Evolutionary conservation across 345 rosid species (phyloP).

Genomic region (Odontarrhena argentea): DNA sequence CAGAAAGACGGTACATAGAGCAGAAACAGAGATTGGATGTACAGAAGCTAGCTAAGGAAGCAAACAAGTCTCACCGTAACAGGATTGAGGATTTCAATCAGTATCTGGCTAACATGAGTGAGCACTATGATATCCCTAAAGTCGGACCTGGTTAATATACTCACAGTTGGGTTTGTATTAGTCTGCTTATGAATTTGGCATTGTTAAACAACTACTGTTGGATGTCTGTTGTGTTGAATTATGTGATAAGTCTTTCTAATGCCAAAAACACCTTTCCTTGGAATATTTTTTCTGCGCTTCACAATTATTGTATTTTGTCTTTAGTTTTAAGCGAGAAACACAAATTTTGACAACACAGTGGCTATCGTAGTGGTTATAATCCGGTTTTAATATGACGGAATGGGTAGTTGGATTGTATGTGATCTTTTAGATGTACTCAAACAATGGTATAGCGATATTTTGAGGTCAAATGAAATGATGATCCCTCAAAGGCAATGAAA

Average conservation of each 20-base stretch:
- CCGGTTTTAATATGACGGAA: too few relatives aligned
- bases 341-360: too few relatives aligned
- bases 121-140: slow-evolving; percentile 88
- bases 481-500: not conserved
- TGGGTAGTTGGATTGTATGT: too few relatives aligned
- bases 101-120: slow-evolving; percentile 89
- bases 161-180: slow-evolving; percentile 7
- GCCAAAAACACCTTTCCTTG: slow-evolving; percentile 6
- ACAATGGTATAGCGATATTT: too few relatives aligned
- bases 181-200: slow-evolving; percentile 29
- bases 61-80: slow-evolving; percentile 79
- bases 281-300: not conserved
- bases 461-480: not conserved
- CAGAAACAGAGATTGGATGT: slow-evolving; percentile 68
- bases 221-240: slow-evolving; percentile 24
- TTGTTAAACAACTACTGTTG: slow-evolving; percentile 23
- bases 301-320: not conserved
- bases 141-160: slow-evolving; percentile 78
- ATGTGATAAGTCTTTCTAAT: slow-evolving; percentile 11
- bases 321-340: too few relatives aligned
- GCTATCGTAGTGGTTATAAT: too few relatives aligned
- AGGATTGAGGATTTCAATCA: slow-evolving; percentile 85
- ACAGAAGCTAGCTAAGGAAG: slow-evolving; percentile 70
- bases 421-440: too few relatives aligned
- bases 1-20: slow-evolving; percentile 72